These are phyloP conservation scores for Gryganskiella cystojenkinii DNA, from an alignment of 192 early-diverging fungal species.

Conservation along the genomic window DNA sequence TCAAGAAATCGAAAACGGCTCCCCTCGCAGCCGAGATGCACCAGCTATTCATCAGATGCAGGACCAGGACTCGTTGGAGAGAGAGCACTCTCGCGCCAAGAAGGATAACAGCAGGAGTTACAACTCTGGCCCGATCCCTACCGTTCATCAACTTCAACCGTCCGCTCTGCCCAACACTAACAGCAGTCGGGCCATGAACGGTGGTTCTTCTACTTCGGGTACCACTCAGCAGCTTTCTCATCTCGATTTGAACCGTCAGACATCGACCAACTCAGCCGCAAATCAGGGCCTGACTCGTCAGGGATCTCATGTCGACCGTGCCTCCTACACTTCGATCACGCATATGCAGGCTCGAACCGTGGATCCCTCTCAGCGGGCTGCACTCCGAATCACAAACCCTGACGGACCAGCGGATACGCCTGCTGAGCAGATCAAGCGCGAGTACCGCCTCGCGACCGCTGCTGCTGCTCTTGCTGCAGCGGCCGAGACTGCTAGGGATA, in stretches of 20 bases:
- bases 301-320: slow-evolving; percentile 5
- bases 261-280: neutral
- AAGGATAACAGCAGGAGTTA: slow-evolving; percentile 1
- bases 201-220: neutral
- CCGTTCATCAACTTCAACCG: no score
- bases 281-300: slow-evolving; percentile 14
- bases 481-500: no score
- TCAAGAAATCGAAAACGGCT: slow-evolving; percentile 23
- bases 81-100: neutral
- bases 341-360: slow-evolving; percentile 6
- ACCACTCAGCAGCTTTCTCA: slow-evolving; percentile 7
- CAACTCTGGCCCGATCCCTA: neutral
- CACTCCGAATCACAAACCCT: slow-evolving; percentile 14
- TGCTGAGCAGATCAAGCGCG: no score
- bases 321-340: slow-evolving; percentile 10
- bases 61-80: neutral
- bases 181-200: no score
- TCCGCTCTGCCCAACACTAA: neutral
- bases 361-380: slow-evolving; percentile 11
- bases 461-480: neutral
- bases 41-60: slow-evolving; percentile 15
- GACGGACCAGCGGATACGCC: neutral
- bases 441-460: neutral
- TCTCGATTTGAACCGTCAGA: slow-evolving; percentile 25
- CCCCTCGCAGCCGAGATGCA: neutral